Conservation (phyloP, 805 yeast species). For the Wickerhamiella brachini region DNA sequence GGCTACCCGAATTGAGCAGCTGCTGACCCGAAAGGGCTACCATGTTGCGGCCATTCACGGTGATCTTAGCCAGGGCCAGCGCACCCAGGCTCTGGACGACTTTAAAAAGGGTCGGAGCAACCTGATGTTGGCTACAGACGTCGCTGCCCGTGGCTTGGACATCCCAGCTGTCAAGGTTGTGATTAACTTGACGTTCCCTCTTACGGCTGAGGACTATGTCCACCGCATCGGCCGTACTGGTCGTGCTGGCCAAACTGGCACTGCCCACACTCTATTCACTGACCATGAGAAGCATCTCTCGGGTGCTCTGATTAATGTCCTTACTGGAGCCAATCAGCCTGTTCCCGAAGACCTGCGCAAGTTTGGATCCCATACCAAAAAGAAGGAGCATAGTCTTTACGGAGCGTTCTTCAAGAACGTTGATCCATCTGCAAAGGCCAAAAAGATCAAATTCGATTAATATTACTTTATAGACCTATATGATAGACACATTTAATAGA, state of each 20-base stretch:
- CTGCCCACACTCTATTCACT: conserved; percentile 89
- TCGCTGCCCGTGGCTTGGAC: conserved; percentile 95
- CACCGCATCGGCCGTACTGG: conserved; percentile 98
- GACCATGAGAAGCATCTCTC: conserved; percentile 93
- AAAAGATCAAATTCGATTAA: conserved; percentile 73
- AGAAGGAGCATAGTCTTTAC: conserved; percentile 94
- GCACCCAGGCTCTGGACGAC: conserved; percentile 72
- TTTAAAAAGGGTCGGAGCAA: conserved; percentile 71
- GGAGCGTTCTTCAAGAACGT: conserved; percentile 96
- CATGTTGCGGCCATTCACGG: conserved; percentile 91
- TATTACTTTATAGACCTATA: not conserved
- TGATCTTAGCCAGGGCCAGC: conserved; percentile 80
- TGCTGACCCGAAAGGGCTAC: conserved; percentile 59
- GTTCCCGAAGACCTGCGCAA: conserved; percentile 91
- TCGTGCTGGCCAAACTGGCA: conserved; percentile 91
- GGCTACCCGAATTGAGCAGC: conserved; percentile 78
- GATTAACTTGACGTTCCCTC: conserved; percentile 88
- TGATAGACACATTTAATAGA: too few species aligned
- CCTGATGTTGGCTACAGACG: conserved; percentile 89
- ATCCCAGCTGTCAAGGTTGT: conserved; percentile 95
- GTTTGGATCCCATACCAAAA: conserved; percentile 95
- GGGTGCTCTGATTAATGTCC: conserved; percentile 84
- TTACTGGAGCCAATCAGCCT: conserved; percentile 86
- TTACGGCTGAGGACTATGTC: conserved; percentile 92
- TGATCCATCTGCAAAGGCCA: conserved; percentile 66